Evolutionary conservation across 768 basidiomycete genomes (phyloP).

Genomic region (Pleurotus ostreatus): DNA sequence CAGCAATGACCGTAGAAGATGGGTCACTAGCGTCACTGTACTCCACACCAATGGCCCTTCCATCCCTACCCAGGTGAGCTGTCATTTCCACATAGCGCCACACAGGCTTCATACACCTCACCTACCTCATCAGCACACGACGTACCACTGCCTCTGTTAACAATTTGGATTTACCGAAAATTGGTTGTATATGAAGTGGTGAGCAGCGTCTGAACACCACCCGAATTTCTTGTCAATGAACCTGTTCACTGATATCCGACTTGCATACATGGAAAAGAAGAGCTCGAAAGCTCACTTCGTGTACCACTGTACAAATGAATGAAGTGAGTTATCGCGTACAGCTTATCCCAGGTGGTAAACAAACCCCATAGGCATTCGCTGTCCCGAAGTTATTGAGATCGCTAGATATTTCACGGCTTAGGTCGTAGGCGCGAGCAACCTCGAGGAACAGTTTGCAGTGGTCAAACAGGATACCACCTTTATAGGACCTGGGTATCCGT

Average conservation of each 20-base stretch:
- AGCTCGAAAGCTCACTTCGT: not conserved
- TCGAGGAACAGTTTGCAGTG: not conserved
- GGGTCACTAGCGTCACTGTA: constrained; percentile 34
- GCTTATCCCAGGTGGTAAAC: not conserved
- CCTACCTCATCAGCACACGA: constrained; percentile 42
- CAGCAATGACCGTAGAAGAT: constrained; percentile 18
- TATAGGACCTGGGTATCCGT: constrained; percentile 31
- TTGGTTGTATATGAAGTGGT: constrained; percentile 48
- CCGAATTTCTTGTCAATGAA: constrained; percentile 52
- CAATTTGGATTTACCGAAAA: constrained; percentile 32
- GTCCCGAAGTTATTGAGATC: not conserved
- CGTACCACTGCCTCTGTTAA: constrained; percentile 36
- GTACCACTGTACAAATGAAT: not conserved
- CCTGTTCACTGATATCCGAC: constrained; percentile 25
- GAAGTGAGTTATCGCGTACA: not conserved
- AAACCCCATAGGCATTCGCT: not conserved
- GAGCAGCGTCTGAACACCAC: constrained; percentile 51
- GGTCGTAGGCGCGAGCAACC: not conserved
- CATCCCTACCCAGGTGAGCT: constrained; percentile 22
- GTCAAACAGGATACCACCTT: constrained; percentile 8
- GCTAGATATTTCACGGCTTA: not conserved
- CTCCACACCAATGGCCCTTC: constrained; percentile 48
- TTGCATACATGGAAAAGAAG: not conserved
- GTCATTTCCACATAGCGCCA: not conserved
- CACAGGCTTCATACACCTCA: not conserved